Evolutionary conservation across 1,284 basidiomycete species (phyloP).

Genomic region (Irpex sp.): DNA sequence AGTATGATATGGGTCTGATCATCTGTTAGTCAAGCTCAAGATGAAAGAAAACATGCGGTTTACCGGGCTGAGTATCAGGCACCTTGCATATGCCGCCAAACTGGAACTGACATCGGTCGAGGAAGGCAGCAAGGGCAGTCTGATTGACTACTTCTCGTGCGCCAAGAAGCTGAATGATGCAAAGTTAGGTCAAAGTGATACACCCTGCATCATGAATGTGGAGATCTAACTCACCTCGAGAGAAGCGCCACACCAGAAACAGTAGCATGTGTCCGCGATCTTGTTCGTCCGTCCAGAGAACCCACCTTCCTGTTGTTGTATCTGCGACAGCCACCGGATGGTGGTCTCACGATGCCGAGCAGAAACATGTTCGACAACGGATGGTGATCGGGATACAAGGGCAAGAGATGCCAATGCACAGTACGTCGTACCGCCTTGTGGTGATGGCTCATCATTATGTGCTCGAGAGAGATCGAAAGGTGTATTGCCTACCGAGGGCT

Average conservation of each 20-base stretch:
- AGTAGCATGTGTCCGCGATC: slow-evolving; percentile 87
- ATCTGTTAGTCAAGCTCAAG: background rate
- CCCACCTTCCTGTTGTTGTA: slow-evolving; percentile 68
- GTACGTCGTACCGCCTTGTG: slow-evolving; percentile 87
- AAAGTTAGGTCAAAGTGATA: background rate
- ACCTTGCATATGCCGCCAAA: slow-evolving; percentile 85
- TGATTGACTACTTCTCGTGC: slow-evolving; percentile 53
- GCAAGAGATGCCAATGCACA: slow-evolving; percentile 80
- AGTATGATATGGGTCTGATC: slow-evolving; percentile 83
- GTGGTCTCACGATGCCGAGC: slow-evolving; percentile 48
- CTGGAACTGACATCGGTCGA: slow-evolving; percentile 76
- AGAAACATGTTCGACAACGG: slow-evolving; percentile 28
- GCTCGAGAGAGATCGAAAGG: background rate
- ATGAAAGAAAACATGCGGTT: background rate
- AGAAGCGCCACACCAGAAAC: slow-evolving; percentile 89
- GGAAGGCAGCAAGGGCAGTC: slow-evolving; percentile 54
- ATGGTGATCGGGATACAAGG: slow-evolving; percentile 38
- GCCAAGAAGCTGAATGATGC: slow-evolving; percentile 56
- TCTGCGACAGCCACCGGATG: slow-evolving; percentile 75
- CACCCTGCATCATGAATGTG: background rate
- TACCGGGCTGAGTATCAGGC: slow-evolving; percentile 75
- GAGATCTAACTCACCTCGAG: slow-evolving; percentile 49
- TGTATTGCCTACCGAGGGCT: slow-evolving; percentile 62
- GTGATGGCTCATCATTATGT: background rate
- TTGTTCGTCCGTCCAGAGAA: slow-evolving; percentile 88